Conservation (phyloP, 768 basidiomycete species). For the Mrakia frigida region DNA sequence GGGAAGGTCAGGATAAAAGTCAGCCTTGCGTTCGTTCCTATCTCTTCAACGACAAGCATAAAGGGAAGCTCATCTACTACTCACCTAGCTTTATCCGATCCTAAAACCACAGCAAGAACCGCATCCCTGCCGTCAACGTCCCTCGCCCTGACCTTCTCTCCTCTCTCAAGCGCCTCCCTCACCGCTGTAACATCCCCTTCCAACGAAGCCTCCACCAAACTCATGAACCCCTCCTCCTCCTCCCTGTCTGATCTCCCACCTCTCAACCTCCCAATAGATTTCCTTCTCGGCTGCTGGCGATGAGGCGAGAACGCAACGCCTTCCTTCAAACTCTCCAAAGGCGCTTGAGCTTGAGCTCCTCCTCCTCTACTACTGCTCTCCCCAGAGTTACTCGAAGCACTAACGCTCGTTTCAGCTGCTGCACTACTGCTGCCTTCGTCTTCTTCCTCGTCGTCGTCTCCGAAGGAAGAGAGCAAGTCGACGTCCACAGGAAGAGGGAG, state of each 20-base stretch:
- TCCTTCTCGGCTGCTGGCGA: background rate
- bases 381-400: background rate
- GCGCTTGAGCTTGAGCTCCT: background rate
- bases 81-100: background rate
- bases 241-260: background rate
- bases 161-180: background rate
- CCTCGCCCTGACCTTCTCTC: background rate
- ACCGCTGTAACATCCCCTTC: background rate
- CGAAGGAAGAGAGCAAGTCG: background rate
- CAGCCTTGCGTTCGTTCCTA: too few relatives aligned
- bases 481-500: background rate
- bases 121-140: constrained; percentile 3
- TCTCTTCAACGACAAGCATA: too few relatives aligned
- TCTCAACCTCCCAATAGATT: background rate
- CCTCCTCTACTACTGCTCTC: background rate
- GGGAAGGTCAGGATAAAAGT: background rate
- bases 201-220: background rate
- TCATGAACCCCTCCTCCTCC: background rate
- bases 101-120: background rate
- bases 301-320: background rate
- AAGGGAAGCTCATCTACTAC: too few relatives aligned
- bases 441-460: background rate
- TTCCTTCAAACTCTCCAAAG: background rate
- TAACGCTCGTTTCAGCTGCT: background rate
- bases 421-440: background rate